These are phyloP conservation scores for Mrakia frigida DNA, from an alignment of 768 basidiomycete species.

Conservation along the genomic window DNA sequence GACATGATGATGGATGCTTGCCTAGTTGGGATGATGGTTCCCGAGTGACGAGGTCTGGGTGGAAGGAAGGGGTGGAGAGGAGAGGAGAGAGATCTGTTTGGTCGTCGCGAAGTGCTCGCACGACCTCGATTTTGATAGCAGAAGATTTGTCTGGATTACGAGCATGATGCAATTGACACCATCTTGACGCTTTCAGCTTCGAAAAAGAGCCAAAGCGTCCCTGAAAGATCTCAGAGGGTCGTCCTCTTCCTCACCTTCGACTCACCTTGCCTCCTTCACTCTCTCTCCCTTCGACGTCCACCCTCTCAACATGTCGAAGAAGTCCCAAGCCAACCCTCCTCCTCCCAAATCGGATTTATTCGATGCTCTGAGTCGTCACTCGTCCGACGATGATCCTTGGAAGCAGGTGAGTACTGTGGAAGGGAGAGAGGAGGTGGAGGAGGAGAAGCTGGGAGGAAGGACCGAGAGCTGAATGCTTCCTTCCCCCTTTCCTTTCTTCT, in stretches of 20 bases:
- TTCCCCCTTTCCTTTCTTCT: background rate
- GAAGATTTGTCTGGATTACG: background rate
- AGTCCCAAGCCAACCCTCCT: background rate
- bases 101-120: slow-evolving; percentile 3
- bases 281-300: background rate
- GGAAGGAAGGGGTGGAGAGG: background rate
- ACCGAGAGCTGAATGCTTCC: background rate
- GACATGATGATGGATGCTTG: slow-evolving; percentile 93
- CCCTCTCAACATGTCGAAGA: background rate
- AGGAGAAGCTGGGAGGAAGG: background rate
- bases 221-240: no score
- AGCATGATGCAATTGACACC: no score
- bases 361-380: background rate
- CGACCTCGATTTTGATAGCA: background rate
- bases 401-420: background rate
- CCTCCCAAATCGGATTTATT: background rate
- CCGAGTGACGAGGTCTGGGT: slow-evolving; percentile 1
- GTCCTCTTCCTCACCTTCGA: no score
- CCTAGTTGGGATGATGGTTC: slow-evolving; percentile 79
- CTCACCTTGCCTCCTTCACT: no score
- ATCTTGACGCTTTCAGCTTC: no score
- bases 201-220: no score
- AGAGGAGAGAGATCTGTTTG: background rate
- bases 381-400: background rate
- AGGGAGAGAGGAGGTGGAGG: background rate